Base-by-base conservation (phyloP, 257 asterid species). In the Gentiana dahurica region DNA sequence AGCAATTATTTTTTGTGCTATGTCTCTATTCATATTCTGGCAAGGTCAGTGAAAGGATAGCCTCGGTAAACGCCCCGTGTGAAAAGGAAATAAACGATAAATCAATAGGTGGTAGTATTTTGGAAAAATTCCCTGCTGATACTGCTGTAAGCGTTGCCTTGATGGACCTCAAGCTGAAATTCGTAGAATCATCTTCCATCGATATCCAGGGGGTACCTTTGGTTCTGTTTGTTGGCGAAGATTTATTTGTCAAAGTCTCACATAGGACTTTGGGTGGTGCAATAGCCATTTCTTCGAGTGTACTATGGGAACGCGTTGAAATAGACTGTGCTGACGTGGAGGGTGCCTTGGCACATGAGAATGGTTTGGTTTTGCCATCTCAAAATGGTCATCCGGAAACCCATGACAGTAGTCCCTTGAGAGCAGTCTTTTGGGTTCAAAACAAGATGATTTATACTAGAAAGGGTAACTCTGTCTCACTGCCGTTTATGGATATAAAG, bases 251-350 rank as follows among this genome's bases (percentile, higher is more conserved):
- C 74, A 85, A 79, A 77, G 93, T 85, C 55, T 63, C 83, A 66
- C 97, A 85, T 68, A 81, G 94, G 77, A 83, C 95, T 58, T 71
- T 92, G 62, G 95, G 97, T 61, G 99, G 99, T 70, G 99, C 99
- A 48, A 79, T 82, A 57, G 94, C 77, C 63, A 86, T 92, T 66
- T 83, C 97, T 46, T 92, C 99, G 52, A 74, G 71, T 74, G 56
- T 92, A 56, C 75, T 67, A 52, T 92, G 97, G 95, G 95, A 92
- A 64, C 76, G 90, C 58, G 82, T 88, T 39, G 86, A 78, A 82
- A 89, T 92, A 55, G 83, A 81, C 59, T 85, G 95, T 65, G 68
- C 92, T 44, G 97, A 88, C 61, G 71, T 81, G 24, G 58, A 68
- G 66, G 71, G 61, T 65, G 75, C 68, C 75, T 69, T 49, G 51